Evolutionary conservation across 257 asterid genomes (phyloP).

Genomic region (Galeopsis tetrahit): DNA sequence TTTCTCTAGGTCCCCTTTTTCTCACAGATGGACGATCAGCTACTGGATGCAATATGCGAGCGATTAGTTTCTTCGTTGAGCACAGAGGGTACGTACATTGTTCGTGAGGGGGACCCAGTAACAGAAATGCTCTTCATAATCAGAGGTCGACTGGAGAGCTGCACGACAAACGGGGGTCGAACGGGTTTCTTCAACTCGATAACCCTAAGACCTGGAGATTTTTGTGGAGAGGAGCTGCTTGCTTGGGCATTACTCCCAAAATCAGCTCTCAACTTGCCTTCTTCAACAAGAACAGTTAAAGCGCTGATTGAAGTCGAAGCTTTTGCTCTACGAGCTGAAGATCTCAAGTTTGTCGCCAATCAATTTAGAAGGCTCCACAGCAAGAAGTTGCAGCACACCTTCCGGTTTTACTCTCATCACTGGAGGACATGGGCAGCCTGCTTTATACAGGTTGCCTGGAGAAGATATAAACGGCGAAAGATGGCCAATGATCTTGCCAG

Average conservation of each 20-base stretch:
- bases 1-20: conserved; percentile 76
- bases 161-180: conserved; percentile 90
- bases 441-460: conserved; percentile 89
- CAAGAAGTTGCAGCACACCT: conserved; percentile 91
- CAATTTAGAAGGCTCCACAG: conserved; percentile 94
- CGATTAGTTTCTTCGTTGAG: conserved; percentile 78
- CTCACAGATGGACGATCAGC: conserved; percentile 94
- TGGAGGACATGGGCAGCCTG: conserved; percentile 99
- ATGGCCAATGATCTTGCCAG: conserved; percentile 68
- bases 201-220: conserved; percentile 82
- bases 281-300: conserved; percentile 86
- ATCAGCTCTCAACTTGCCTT: conserved; percentile 74
- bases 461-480: conserved; percentile 70
- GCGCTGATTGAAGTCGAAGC: conserved; percentile 91
- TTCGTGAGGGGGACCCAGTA: conserved; percentile 97
- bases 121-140: conserved; percentile 92
- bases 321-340: conserved; percentile 86
- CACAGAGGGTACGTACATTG: conserved; percentile 82
- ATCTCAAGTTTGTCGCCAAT: conserved; percentile 88
- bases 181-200: conserved; percentile 88
- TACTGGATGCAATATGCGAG: conserved; percentile 93
- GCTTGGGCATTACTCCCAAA: conserved; percentile 96
- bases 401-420: conserved; percentile 89
- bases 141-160: conserved; percentile 89
- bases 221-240: conserved; percentile 93